Conservation (phyloP, 164 flowering plant genomes). For the Magnolia sinica region DNA sequence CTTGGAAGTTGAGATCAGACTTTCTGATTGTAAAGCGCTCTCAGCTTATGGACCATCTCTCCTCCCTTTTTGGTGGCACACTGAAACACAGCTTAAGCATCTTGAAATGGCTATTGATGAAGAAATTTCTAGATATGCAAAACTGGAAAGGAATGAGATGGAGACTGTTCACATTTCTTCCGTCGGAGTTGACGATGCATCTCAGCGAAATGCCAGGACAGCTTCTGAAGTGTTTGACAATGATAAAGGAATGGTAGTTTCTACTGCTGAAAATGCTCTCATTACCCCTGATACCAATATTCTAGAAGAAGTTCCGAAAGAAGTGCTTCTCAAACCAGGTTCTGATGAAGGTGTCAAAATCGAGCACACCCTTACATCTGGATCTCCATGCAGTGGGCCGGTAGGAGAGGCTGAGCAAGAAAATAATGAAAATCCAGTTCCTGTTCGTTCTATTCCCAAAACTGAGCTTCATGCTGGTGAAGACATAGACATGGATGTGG, state of each 20-base stretch:
- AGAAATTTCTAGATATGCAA: constrained; percentile 27
- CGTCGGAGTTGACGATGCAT: constrained; percentile 13
- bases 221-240: constrained; percentile 24
- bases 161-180: constrained; percentile 13
- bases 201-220: constrained; percentile 14
- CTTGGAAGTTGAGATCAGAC: constrained; percentile 70
- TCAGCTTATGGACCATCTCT: constrained; percentile 55
- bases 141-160: constrained; percentile 27
- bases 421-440: constrained; percentile 14
- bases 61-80: constrained; percentile 79
- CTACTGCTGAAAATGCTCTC: constrained; percentile 15
- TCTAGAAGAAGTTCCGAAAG: constrained; percentile 4
- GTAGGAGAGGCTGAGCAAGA: constrained; percentile 14
- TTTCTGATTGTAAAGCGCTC: constrained; percentile 73
- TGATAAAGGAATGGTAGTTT: constrained; percentile 3
- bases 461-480: constrained; percentile 32
- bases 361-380: constrained; percentile 17
- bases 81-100: constrained; percentile 57
- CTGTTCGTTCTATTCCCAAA: constrained; percentile 17
- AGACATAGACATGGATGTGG: constrained; percentile 93
- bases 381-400: constrained; percentile 2
- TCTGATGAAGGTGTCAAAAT: constrained; percentile 5
- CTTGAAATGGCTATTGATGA: constrained; percentile 43
- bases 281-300: constrained; percentile 12
- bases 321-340: not conserved